Conservation (phyloP, 2,329 filamentous ascomycete genomes). For the Alternaria arborescens region DNA sequence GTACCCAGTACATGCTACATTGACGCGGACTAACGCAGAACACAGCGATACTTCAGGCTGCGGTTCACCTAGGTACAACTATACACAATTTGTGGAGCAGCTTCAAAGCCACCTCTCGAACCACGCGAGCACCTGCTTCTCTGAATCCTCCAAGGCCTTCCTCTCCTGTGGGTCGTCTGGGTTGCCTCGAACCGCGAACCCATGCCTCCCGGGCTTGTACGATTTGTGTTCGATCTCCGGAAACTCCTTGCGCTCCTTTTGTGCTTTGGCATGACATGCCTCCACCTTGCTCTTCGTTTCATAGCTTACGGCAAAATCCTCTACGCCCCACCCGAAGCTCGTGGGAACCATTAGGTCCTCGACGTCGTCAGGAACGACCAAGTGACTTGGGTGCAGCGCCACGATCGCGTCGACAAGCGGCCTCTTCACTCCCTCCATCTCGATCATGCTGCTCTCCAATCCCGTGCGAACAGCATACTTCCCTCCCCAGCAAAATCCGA, state of each 20-base stretch:
- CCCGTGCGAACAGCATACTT: conserved; percentile 28
- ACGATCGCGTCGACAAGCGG: conserved; percentile 51
- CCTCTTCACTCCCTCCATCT: conserved; percentile 45
- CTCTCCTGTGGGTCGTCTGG: conserved; percentile 32
- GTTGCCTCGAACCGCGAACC: conserved; percentile 37
- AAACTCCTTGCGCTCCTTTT: conserved; percentile 16
- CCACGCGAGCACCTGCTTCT: conserved; percentile 35
- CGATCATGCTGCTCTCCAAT: conserved; percentile 44
- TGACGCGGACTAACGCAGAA: not conserved
- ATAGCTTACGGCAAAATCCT: conserved; percentile 22
- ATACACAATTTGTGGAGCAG: not conserved
- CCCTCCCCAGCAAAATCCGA: conserved; percentile 53
- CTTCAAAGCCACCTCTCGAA: conserved; percentile 31
- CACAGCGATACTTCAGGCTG: not conserved
- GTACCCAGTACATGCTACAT: not conserved
- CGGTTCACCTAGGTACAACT: not conserved
- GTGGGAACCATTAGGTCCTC: conserved; percentile 25
- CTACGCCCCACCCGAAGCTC: conserved; percentile 30
- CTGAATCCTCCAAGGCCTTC: conserved; percentile 30
- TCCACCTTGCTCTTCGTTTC: conserved; percentile 30
- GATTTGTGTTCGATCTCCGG: conserved; percentile 26
- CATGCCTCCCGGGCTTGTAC: conserved; percentile 34
- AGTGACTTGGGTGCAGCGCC: conserved; percentile 50
- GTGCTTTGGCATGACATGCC: conserved; percentile 19
- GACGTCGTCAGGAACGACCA: conserved; percentile 48